A percentile compares a stretch with the other conserved stretches of the same genome.
These are phyloP conservation scores for Salix viminalis DNA, from an alignment of 345 rosid species.

Conservation along the genomic window DNA sequence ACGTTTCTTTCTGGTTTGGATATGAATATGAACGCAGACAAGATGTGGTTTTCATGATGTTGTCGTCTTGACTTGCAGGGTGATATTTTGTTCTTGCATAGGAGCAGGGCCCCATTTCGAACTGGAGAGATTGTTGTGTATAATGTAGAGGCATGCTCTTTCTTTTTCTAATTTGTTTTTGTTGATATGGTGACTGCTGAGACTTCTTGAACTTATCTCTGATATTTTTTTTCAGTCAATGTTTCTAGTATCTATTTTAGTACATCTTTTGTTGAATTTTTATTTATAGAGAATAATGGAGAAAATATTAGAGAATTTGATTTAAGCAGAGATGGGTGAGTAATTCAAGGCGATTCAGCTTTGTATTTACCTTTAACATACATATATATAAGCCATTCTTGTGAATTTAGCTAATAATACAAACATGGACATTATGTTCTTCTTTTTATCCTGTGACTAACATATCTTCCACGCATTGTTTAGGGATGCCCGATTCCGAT, in stretches of 20 bases:
- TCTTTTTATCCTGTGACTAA: not conserved
- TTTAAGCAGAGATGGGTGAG: not conserved
- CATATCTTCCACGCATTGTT: not conserved
- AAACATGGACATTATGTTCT: not conserved
- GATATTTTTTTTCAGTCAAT: not conserved
- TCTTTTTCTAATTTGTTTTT: not conserved
- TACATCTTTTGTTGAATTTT: not conserved
- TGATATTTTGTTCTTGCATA: constrained; percentile 60
- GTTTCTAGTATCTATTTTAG: not conserved
- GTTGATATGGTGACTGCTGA: not conserved
- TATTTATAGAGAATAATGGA: not conserved
- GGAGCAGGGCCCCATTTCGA: constrained; percentile 65
- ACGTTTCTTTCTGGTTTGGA: not conserved
- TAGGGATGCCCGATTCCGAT: constrained; percentile 47
- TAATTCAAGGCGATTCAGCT: not conserved
- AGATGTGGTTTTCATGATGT: not conserved
- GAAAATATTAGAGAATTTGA: not conserved
- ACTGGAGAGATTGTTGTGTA: constrained; percentile 66
- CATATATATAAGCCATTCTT: not conserved
- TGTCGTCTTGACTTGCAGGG: constrained; percentile 42
- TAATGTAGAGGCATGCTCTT: constrained; percentile 45
- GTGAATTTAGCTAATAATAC: not conserved
- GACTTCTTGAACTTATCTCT: not conserved
- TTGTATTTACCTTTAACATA: not conserved
- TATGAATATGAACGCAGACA: not conserved